Evolutionary conservation across 176 grass and related monocot species (phyloP).

Genomic region (Rhynchospora tenuis): DNA sequence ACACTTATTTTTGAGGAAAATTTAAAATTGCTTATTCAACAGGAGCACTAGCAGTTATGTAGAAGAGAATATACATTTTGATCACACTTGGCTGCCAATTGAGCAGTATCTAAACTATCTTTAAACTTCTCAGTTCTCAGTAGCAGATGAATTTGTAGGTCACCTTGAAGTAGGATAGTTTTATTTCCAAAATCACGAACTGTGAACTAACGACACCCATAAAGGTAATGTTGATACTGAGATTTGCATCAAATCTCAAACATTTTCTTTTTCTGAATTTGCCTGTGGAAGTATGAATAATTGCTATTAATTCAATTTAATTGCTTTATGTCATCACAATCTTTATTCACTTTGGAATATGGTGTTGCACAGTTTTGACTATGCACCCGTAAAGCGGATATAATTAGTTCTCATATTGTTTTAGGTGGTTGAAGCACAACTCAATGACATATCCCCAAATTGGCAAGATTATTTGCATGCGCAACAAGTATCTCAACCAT

Average conservation of each 20-base stretch:
- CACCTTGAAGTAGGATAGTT: not conserved
- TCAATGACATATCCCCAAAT: slow-evolving; percentile 82
- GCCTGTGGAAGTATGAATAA: not conserved
- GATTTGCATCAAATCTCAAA: not conserved
- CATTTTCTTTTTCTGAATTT: not conserved
- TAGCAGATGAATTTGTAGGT: not conserved
- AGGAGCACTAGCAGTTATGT: not conserved
- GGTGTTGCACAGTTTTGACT: not conserved
- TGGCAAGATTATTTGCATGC: slow-evolving; percentile 59
- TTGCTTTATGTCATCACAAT: not conserved
- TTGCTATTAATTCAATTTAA: not conserved
- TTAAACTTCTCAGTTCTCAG: not conserved
- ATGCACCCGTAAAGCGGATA: not conserved
- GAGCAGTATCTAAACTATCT: not conserved
- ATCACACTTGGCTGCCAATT: not conserved
- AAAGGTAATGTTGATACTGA: not conserved
- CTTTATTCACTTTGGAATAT: not conserved
- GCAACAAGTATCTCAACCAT: slow-evolving; percentile 55
- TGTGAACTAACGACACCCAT: not conserved
- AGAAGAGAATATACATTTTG: not conserved
- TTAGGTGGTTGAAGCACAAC: slow-evolving; percentile 98
- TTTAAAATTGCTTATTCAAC: not conserved
- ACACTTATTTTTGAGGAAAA: not conserved
- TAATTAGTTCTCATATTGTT: slow-evolving; percentile 10
- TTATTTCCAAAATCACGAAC: not conserved